A percentile compares a stretch with the other conserved stretches of the same genome.
Evolutionary conservation across 495 filamentous ascomycete genomes (phyloP).

Genomic region (Aspergillus bertholletiae): DNA sequence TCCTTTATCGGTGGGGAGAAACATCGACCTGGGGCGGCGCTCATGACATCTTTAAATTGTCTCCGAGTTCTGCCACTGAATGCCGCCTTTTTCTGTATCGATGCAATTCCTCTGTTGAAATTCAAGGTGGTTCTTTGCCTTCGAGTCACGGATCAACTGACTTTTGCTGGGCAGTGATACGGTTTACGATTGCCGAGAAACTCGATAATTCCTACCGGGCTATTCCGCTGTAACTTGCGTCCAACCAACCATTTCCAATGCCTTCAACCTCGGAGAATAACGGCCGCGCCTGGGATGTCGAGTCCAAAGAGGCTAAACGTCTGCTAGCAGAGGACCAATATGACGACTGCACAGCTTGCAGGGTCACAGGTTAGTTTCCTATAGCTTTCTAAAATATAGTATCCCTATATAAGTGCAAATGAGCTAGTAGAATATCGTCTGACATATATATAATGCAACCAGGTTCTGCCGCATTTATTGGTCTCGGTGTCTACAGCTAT

Average conservation of each 20-base stretch:
- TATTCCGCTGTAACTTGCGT: not conserved
- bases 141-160: not conserved
- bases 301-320: constrained; percentile 38
- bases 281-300: constrained; percentile 21
- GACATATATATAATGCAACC: constrained; percentile 10
- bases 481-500: constrained; percentile 87
- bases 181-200: not conserved
- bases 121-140: not conserved
- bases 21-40: not conserved
- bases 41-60: not conserved
- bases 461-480: constrained; percentile 83
- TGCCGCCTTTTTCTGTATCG: constrained; percentile 32
- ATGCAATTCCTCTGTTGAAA: not conserved
- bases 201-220: not conserved
- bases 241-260: not conserved
- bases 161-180: not conserved
- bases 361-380: constrained; percentile 55
- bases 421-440: not conserved
- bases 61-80: constrained; percentile 33
- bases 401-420: not conserved
- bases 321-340: constrained; percentile 59
- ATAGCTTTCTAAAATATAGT: not conserved
- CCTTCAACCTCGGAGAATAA: constrained; percentile 14
- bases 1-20: not conserved
- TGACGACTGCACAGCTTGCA: constrained; percentile 68